phyloP scores from a whole-genome alignment of 2,329 filamentous ascomycete genomes.

The Monosporascus sp. region DNA sequence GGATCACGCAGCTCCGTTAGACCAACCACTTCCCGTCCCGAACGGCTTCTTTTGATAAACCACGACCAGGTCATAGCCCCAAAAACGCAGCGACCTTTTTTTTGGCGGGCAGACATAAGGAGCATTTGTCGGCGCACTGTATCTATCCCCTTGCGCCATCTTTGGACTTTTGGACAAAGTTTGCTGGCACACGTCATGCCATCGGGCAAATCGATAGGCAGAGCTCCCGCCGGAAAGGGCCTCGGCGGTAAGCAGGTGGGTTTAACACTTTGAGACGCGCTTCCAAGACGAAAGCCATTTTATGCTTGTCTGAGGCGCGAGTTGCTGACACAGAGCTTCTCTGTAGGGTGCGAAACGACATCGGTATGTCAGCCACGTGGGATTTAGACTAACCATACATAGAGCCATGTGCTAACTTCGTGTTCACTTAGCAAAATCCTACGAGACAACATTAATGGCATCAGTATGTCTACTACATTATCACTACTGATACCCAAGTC shows the following conservation, averaged over 20 bases:
- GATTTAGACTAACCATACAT: neutral
- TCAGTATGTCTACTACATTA: constrained; percentile 22
- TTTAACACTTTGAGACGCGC: neutral
- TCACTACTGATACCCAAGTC: neutral
- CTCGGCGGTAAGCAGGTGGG: neutral
- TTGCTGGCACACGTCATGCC: neutral
- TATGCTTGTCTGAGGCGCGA: neutral
- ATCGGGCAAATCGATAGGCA: neutral
- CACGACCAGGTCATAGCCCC: too few species aligned
- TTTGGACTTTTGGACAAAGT: neutral
- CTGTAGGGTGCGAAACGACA: constrained; percentile 2
- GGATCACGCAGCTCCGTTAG: neutral
- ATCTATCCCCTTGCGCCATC: neutral
- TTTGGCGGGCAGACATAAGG: too few species aligned
- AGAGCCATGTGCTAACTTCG: neutral
- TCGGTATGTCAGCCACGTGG: neutral
- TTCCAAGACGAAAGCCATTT: too few species aligned
- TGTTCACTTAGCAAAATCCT: constrained; percentile 22
- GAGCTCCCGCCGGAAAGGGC: neutral
- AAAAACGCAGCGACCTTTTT: too few species aligned
- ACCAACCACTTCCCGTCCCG: neutral
- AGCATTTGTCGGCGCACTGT: too few species aligned
- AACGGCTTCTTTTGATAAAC: neutral
- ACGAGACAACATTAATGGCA: constrained; percentile 26
- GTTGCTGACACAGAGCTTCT: neutral